Evolutionary conservation across 2,329 filamentous ascomycete genomes (phyloP).

Genomic region (Zasmidium citrigriseum): DNA sequence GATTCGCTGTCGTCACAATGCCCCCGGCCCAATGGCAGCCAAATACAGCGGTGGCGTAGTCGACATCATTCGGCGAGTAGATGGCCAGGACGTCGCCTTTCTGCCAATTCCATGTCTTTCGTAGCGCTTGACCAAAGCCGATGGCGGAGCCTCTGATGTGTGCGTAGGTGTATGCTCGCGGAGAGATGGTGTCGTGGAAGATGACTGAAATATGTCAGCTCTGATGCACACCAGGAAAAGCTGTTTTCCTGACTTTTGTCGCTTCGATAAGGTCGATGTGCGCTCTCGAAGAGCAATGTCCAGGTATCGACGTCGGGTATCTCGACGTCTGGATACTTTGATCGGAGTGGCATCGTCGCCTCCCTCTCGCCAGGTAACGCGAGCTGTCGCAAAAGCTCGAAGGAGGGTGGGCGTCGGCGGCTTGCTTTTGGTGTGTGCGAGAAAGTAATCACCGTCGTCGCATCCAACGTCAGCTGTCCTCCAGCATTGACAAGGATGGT

Average conservation of each 20-base stretch:
- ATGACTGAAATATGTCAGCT: slow-evolving; percentile 58
- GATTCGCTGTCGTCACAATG: slow-evolving; percentile 77
- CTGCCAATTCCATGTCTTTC: slow-evolving; percentile 71
- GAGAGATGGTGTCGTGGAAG: slow-evolving; percentile 72
- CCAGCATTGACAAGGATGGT: too few species aligned
- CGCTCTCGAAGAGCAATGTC: slow-evolving; percentile 72
- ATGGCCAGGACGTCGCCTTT: slow-evolving; percentile 80
- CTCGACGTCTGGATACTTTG: slow-evolving; percentile 58
- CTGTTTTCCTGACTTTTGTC: slow-evolving; percentile 61
- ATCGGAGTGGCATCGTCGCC: slow-evolving; percentile 29
- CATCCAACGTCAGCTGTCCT: too few species aligned
- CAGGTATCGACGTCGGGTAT: slow-evolving; percentile 77
- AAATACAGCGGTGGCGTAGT: slow-evolving; percentile 74
- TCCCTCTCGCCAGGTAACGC: background rate
- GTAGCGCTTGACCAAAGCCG: slow-evolving; percentile 76
- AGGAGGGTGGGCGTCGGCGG: too few species aligned
- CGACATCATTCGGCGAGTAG: slow-evolving; percentile 82
- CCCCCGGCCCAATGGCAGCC: slow-evolving; percentile 81
- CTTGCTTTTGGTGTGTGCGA: too few species aligned
- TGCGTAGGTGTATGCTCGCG: slow-evolving; percentile 67
- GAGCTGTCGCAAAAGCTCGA: too few species aligned
- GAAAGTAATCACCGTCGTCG: too few species aligned
- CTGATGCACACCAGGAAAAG: too few species aligned
- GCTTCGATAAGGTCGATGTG: slow-evolving; percentile 64
- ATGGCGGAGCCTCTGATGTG: slow-evolving; percentile 65